phyloP scores from a whole-genome alignment of 768 basidiomycete species.

The Paxillus ammoniavirescens region DNA sequence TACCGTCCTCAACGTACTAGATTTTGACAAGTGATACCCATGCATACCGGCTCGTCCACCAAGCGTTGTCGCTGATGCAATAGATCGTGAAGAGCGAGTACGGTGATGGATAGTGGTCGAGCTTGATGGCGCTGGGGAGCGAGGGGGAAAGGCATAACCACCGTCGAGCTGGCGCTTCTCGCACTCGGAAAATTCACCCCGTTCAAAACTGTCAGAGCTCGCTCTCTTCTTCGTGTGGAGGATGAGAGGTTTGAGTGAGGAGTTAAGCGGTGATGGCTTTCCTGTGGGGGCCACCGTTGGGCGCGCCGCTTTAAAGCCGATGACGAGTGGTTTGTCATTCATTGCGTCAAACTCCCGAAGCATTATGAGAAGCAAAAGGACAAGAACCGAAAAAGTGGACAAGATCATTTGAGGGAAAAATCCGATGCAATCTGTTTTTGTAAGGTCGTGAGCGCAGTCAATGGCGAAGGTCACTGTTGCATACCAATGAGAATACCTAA shows the following conservation, averaged over 20 bases:
- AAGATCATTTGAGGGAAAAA: conserved; percentile 60
- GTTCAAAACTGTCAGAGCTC: conserved; percentile 33
- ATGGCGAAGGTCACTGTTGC: neutral
- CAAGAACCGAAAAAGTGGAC: conserved; percentile 38
- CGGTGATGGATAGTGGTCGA: conserved; percentile 5
- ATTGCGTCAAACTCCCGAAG: conserved; percentile 35
- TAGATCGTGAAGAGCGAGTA: conserved; percentile 8
- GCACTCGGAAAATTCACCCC: conserved; percentile 36
- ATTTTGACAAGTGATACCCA: neutral
- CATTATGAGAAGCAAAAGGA: conserved; percentile 42
- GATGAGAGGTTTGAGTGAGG: conserved; percentile 16
- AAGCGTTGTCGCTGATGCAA: neutral
- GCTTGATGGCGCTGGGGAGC: neutral
- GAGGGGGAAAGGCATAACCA: conserved; percentile 43
- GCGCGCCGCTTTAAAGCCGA: neutral
- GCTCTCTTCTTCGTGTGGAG: conserved; percentile 30
- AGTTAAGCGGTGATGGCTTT: conserved; percentile 1
- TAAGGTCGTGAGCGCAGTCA: neutral
- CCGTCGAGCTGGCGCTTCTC: conserved; percentile 37
- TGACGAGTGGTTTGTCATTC: neutral
- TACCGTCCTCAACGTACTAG: conserved; percentile 2
- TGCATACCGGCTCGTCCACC: neutral
- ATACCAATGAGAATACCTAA: conserved; percentile 49
- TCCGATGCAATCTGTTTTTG: conserved; percentile 47
- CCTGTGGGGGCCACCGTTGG: conserved; percentile 21